phyloP scores from a whole-genome alignment of 2,329 filamentous ascomycete species.

The Clonostachys sp. region DNA sequence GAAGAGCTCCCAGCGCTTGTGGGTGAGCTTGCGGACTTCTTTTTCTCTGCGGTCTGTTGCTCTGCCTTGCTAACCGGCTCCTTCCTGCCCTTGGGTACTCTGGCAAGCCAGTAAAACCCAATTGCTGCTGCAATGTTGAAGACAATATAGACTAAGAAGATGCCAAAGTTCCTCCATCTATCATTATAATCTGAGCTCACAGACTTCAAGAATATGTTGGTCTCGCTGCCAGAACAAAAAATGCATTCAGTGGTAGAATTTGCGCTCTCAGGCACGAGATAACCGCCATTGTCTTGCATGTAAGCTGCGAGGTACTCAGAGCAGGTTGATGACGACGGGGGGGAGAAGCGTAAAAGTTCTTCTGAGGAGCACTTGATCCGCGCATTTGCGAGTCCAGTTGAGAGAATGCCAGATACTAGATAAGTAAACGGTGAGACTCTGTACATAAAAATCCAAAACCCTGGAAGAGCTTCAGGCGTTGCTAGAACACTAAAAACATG shows the following conservation, averaged over 20 bases:
- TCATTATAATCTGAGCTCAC: constrained; percentile 44
- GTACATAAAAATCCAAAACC: constrained; percentile 78
- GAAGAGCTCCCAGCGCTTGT: no score
- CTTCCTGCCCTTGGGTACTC: constrained; percentile 2
- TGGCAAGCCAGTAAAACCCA: constrained; percentile 15
- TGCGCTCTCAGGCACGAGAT: constrained; percentile 20
- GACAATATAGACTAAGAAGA: constrained; percentile 46
- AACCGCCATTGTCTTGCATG: constrained; percentile 45
- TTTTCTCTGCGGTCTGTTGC: no score
- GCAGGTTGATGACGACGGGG: constrained; percentile 50
- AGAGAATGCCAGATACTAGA: constrained; percentile 61
- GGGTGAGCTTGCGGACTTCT: no score
- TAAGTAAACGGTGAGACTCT: constrained; percentile 72
- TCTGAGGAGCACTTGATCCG: constrained; percentile 55
- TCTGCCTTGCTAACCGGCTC: no score
- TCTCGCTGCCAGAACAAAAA: constrained; percentile 40
- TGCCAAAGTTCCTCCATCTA: constrained; percentile 59
- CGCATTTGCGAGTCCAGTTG: constrained; percentile 58
- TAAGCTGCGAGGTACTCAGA: constrained; percentile 43
- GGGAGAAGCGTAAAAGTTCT: constrained; percentile 60
- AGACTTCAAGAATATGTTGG: constrained; percentile 36
- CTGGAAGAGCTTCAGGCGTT: constrained; percentile 53
- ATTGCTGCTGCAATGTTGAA: constrained; percentile 47
- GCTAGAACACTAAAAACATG: constrained; percentile 46
- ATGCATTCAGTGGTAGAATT: constrained; percentile 29